Base-by-base conservation (phyloP, 805 yeast species). In the Yamadazyma paraphyllophila region DNA sequence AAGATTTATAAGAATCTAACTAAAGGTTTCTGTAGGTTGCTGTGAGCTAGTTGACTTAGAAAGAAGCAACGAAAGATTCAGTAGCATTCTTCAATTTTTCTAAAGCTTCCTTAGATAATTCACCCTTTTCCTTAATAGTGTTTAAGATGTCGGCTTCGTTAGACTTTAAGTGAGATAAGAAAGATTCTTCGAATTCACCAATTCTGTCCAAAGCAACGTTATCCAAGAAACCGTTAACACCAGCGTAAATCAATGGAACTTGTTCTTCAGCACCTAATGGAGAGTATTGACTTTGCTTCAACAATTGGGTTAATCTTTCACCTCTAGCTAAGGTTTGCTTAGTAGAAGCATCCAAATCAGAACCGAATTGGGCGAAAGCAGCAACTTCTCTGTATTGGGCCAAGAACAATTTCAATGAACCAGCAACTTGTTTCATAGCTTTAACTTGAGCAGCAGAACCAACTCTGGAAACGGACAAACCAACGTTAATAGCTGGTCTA, bases 341-440 rank as follows among this genome's bases (percentile, higher is more conserved):
- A 77, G 99, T 94, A 52, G 97, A 90, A 63, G 99, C 98, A 78
- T 94, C 99, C 75, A 94, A 84, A 79, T 94, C 99, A 62, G 99
- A 94, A 85, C 99, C 99, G 83, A 94, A 94, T 83, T 94, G 99
- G 66, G 99, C 99, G 77, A 94, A 94, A 67, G 99, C 99, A 73
- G 99, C 99, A 66, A 94, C 99, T 85, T 94, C 99, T 89, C 99
- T 91, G 88, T 94, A 94, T 83, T 94, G 99, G 66, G 99, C 99
- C 83, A 94, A 88, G 97, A 90, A 94, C 76, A 94, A 88, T 79
- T 94, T 94, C 80, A 94, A 87, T 62, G 99, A 94, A 86, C 99
- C 99, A 62, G 99, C 99, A 77, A 94, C 55, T 83, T 94, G 98
- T 81, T 94, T 94, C 95, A 94, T 89, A 77, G 99, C 99, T 85